Conservation (phyloP, 352 stramenopile genomes). For the Phytophthora cactorum region DNA sequence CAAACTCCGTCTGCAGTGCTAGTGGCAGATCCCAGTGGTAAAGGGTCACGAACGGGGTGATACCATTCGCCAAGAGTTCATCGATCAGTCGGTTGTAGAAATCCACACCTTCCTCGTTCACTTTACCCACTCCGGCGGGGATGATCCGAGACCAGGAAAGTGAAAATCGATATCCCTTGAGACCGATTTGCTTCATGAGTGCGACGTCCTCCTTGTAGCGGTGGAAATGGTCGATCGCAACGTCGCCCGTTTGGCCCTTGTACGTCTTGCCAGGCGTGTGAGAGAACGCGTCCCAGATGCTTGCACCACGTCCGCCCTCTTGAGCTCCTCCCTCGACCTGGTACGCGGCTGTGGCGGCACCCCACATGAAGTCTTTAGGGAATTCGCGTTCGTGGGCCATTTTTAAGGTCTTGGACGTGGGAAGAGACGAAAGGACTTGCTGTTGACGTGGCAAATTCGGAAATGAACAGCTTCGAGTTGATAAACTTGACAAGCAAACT, state of each 20-base stretch:
- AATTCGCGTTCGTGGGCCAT: constrained; percentile 46
- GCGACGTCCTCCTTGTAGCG: constrained; percentile 89
- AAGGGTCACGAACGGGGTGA: constrained; percentile 90
- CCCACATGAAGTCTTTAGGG: constrained; percentile 81
- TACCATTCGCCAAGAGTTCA: constrained; percentile 75
- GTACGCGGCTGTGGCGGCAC: constrained; percentile 88
- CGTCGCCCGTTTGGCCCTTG: constrained; percentile 81
- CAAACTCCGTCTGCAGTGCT: constrained; percentile 78
- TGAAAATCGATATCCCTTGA: constrained; percentile 92
- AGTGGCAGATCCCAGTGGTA: constrained; percentile 80
- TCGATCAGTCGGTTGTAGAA: constrained; percentile 94
- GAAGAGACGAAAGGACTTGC: background rate
- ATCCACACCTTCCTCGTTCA: constrained; percentile 87
- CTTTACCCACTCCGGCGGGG: constrained; percentile 72
- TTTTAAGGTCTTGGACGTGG: background rate
- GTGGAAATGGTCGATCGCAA: constrained; percentile 93
- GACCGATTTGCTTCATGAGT: constrained; percentile 90
- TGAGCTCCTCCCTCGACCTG: constrained; percentile 92
- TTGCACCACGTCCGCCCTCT: constrained; percentile 76
- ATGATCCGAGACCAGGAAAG: constrained; percentile 93
- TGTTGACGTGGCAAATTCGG: background rate
- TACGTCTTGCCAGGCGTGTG: constrained; percentile 63
- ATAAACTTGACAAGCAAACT: background rate
- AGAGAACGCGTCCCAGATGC: constrained; percentile 93
- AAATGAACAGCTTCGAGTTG: background rate